Conservation (phyloP, 176 grass and related monocot species). For the Miscanthus lutarioriparius region DNA sequence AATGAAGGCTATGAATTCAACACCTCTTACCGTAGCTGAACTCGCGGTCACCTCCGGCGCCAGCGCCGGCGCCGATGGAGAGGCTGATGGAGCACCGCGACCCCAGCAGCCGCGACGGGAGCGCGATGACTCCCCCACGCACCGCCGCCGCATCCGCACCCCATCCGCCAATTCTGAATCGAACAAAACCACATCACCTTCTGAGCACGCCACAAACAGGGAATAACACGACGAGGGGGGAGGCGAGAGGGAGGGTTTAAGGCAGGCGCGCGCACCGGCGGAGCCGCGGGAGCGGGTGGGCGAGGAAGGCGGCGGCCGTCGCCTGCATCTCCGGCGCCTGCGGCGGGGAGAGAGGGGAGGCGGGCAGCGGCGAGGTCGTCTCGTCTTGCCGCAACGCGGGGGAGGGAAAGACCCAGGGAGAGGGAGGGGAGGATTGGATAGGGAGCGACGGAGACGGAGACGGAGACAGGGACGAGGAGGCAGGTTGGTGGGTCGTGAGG, state of each 20-base stretch:
- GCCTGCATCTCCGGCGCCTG: slow-evolving; percentile 57
- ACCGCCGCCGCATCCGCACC: slow-evolving; percentile 10
- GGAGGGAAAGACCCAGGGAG: neutral
- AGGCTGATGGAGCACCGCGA: slow-evolving; percentile 68
- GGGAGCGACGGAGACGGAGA: slow-evolving; percentile 9
- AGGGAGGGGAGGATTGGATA: slow-evolving; percentile 36
- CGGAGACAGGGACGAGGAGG: neutral
- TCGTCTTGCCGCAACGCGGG: neutral
- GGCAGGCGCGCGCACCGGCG: slow-evolving; percentile 26
- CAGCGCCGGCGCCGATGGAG: slow-evolving; percentile 61
- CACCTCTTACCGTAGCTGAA: slow-evolving; percentile 61
- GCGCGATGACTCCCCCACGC: slow-evolving; percentile 34
- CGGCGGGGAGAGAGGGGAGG: neutral
- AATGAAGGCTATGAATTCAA: neutral
- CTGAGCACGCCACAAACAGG: neutral
- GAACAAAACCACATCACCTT: slow-evolving; percentile 3
- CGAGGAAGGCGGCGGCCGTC: slow-evolving; percentile 45
- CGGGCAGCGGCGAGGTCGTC: neutral
- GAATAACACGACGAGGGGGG: neutral
- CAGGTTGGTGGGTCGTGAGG: slow-evolving; percentile 30
- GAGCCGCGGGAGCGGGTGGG: slow-evolving; percentile 25
- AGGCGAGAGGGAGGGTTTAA: neutral
- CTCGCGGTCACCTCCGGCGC: slow-evolving; percentile 40
- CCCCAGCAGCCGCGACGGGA: slow-evolving; percentile 33
- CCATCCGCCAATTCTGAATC: slow-evolving; percentile 22